phyloP scores from a whole-genome alignment of 2,329 filamentous ascomycete genomes.

The Pseudocercospora cruenta region DNA sequence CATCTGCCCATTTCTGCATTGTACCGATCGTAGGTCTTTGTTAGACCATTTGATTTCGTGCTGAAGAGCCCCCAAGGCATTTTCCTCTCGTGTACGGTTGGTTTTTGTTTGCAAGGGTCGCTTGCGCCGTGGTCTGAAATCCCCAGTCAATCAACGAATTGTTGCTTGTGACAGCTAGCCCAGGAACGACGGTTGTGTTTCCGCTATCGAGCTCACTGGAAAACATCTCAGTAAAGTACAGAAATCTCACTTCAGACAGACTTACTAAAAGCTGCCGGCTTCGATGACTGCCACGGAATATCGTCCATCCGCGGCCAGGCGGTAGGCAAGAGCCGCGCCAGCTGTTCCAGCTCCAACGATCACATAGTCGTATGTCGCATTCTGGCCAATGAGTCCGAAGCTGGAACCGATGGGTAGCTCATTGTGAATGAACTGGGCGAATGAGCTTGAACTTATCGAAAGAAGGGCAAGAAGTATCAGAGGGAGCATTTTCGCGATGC shows the following conservation, averaged over 20 bases:
- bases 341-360: slow-evolving; percentile 17
- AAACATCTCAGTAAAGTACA: background rate
- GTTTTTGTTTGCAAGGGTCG: slow-evolving; percentile 12
- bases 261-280: slow-evolving; percentile 33
- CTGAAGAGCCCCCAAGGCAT: slow-evolving; percentile 33
- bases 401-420: background rate
- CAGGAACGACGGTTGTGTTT: slow-evolving; percentile 18
- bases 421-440: background rate
- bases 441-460: background rate
- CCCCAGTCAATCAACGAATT: slow-evolving; percentile 38
- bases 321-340: slow-evolving; percentile 5
- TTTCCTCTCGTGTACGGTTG: slow-evolving; percentile 37
- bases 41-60: slow-evolving; percentile 34
- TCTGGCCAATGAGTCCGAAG: slow-evolving; percentile 7
- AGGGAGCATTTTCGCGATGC: background rate
- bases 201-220: slow-evolving; percentile 24
- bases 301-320: slow-evolving; percentile 9
- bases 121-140: slow-evolving; percentile 31
- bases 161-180: slow-evolving; percentile 5
- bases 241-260: background rate
- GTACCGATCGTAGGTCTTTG: slow-evolving; percentile 37
- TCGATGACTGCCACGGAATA: slow-evolving; percentile 22
- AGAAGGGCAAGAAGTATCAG: background rate
- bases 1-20: slow-evolving; percentile 42
- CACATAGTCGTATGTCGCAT: slow-evolving; percentile 18